These are phyloP conservation scores for Cadophora luteo-olivacea DNA, from an alignment of 2,329 filamentous ascomycete genomes.

Conservation along the genomic window DNA sequence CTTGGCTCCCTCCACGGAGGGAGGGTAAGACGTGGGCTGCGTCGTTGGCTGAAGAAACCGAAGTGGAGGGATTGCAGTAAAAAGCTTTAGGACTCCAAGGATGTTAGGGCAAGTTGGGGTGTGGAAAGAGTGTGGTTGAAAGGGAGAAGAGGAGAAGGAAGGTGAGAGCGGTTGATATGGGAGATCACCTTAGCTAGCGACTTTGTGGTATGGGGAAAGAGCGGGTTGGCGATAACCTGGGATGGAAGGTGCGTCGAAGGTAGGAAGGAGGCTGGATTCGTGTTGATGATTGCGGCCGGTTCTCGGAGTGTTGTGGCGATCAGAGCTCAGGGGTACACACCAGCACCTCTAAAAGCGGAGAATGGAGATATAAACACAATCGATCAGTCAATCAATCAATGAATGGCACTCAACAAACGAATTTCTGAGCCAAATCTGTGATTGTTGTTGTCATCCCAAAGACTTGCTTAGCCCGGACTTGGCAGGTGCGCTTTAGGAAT, in stretches of 20 bases:
- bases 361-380: no score
- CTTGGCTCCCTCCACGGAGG: not conserved
- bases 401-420: not conserved
- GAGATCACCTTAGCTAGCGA: not conserved
- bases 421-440: not conserved
- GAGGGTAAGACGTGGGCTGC: slow-evolving; percentile 1
- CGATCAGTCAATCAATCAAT: no score
- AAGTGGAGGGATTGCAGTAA: not conserved
- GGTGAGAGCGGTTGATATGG: not conserved
- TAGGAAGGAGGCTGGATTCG: not conserved
- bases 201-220: not conserved
- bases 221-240: not conserved
- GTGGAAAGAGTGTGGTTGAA: slow-evolving; percentile 1
- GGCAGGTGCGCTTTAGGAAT: not conserved
- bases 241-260: not conserved
- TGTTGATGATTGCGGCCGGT: not conserved
- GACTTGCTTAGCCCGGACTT: not conserved
- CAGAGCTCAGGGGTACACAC: not conserved
- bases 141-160: not conserved
- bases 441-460: not conserved
- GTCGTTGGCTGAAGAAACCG: not conserved
- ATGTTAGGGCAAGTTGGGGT: not conserved
- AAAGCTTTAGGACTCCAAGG: not conserved
- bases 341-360: not conserved
- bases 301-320: not conserved